Evolutionary conservation across 1,139 yeast species (phyloP).

Genomic region (Kodamaea derodonti): DNA sequence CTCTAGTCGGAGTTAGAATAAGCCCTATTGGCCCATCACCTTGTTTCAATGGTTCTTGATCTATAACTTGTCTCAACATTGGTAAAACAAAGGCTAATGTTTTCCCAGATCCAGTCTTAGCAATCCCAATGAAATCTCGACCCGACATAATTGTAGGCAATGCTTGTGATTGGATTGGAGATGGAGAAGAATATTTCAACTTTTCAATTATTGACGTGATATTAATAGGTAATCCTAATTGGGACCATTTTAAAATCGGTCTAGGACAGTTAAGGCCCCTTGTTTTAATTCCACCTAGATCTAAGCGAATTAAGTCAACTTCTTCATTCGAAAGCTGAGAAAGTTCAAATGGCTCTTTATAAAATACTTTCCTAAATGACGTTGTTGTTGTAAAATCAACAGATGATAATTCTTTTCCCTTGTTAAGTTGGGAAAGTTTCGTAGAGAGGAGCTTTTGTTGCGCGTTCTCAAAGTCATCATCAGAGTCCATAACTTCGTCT

Average conservation of each 20-base stretch:
- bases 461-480: slow-evolving; percentile 19
- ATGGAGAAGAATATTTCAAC: slow-evolving; percentile 60
- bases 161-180: slow-evolving; percentile 89
- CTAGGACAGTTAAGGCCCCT: slow-evolving; percentile 56
- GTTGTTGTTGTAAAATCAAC: slow-evolving; percentile 49
- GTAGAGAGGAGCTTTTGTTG: slow-evolving; percentile 23
- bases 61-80: slow-evolving; percentile 74
- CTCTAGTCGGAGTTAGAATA: slow-evolving; percentile 89
- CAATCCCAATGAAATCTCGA: slow-evolving; percentile 86
- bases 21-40: slow-evolving; percentile 75
- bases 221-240: slow-evolving; percentile 67
- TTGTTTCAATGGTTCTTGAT: slow-evolving; percentile 53
- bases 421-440: slow-evolving; percentile 30
- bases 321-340: slow-evolving; percentile 45
- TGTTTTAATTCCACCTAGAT: slow-evolving; percentile 61
- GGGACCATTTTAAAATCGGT: slow-evolving; percentile 78
- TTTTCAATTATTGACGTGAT: slow-evolving; percentile 49
- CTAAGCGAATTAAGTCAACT: slow-evolving; percentile 49
- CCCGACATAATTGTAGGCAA: slow-evolving; percentile 90
- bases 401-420: slow-evolving; percentile 29
- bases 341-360: slow-evolving; percentile 60
- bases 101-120: slow-evolving; percentile 96
- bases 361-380: slow-evolving; percentile 61
- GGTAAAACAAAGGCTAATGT: slow-evolving; percentile 88
- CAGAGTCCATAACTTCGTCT: slow-evolving; percentile 11